Conservation (phyloP, 257 asterid species). For the Hygrophila difformis region DNA sequence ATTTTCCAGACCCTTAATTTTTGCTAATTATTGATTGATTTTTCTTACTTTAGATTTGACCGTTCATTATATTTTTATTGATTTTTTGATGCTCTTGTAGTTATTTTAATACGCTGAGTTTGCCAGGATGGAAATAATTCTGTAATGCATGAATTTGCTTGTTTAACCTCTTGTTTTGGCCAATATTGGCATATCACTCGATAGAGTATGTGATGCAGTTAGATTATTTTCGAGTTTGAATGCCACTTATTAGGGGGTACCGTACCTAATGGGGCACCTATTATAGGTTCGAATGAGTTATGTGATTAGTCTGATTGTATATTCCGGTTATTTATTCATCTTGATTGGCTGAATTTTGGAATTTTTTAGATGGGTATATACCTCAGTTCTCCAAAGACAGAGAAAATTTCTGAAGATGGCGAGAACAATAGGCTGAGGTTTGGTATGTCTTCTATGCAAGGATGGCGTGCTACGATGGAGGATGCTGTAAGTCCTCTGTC, state of each 20-base stretch:
- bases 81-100: too few species aligned
- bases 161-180: too few species aligned
- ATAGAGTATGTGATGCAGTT: conserved; percentile 1
- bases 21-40: conserved; percentile 14
- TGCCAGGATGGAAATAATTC: too few species aligned
- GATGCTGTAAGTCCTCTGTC: conserved; percentile 69
- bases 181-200: neutral
- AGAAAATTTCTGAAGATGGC: conserved; percentile 77
- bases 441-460: conserved; percentile 91
- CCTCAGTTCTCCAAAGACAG: conserved; percentile 84
- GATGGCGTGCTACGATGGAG: conserved; percentile 99
- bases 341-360: conserved; percentile 46
- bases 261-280: neutral
- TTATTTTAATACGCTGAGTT: too few species aligned
- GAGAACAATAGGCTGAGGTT: conserved; percentile 53
- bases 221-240: neutral
- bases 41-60: neutral
- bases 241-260: neutral
- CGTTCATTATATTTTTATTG: too few species aligned
- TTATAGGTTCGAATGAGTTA: neutral
- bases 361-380: conserved; percentile 97
- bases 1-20: neutral
- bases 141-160: too few species aligned
- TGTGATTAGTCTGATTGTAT: neutral
- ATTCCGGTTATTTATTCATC: conserved; percentile 12